Percentiles rank a stretch among this genome's conserved stretches.
Evolutionary conservation across 768 basidiomycete species (phyloP).

Genomic region (Trametes cingulata): DNA sequence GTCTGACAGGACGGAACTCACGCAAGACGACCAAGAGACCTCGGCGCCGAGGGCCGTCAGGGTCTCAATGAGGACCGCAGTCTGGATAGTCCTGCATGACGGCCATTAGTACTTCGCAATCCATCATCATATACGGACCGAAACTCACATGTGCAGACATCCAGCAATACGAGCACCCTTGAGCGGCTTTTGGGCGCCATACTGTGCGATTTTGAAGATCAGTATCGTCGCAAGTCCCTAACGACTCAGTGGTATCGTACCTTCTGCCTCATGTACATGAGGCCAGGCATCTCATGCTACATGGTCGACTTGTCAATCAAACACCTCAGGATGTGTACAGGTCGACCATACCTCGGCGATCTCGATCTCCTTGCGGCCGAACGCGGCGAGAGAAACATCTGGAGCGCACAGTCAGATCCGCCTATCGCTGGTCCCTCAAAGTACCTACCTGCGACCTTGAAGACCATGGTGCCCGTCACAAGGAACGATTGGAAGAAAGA

Average conservation of each 20-base stretch:
- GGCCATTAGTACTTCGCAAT: background rate
- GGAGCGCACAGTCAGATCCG: conserved; percentile 12
- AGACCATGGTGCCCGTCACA: conserved; percentile 56
- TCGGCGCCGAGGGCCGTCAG: conserved; percentile 93
- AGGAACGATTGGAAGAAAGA: conserved; percentile 25
- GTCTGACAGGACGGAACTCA: conserved; percentile 40
- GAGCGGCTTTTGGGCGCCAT: conserved; percentile 80
- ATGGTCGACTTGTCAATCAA: conserved; percentile 3
- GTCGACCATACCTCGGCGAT: conserved; percentile 83
- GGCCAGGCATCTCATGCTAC: conserved; percentile 92
- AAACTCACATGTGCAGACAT: conserved; percentile 90
- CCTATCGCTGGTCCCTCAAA: background rate
- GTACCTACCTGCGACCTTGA: conserved; percentile 83
- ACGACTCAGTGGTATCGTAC: conserved; percentile 39
- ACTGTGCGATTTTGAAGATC: conserved; percentile 43
- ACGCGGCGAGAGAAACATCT: conserved; percentile 97
- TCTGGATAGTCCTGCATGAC: conserved; percentile 87
- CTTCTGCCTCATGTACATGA: conserved; percentile 91
- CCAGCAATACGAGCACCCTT: conserved; percentile 95
- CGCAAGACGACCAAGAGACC: conserved; percentile 98
- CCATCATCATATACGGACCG: conserved; percentile 9
- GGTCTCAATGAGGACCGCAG: conserved; percentile 98
- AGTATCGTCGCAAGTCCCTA: background rate
- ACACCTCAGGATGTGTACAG: conserved; percentile 7
- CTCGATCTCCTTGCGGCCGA: conserved; percentile 99